Evolutionary conservation across 352 stramenopile genomes (phyloP).

Genomic region (Phytophthora pluvialis): DNA sequence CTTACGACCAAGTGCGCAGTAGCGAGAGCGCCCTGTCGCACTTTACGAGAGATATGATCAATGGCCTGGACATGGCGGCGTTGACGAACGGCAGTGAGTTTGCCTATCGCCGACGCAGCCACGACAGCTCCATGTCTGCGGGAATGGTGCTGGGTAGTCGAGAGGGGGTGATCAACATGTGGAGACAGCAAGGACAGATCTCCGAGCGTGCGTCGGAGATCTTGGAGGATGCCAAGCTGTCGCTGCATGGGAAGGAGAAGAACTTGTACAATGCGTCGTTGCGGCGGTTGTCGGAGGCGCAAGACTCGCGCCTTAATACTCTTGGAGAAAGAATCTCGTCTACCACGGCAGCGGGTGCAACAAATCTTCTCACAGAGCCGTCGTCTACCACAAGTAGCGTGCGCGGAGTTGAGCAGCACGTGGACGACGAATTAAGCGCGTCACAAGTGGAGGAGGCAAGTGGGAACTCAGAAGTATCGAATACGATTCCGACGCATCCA

Average conservation of each 20-base stretch:
- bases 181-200: conserved; percentile 80
- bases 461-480: neutral
- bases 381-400: conserved; percentile 49
- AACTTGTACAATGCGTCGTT: conserved; percentile 78
- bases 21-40: conserved; percentile 62
- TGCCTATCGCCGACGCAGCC: conserved; percentile 32
- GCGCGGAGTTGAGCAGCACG: conserved; percentile 15
- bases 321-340: conserved; percentile 66
- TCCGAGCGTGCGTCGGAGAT: conserved; percentile 85
- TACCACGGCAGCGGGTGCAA: conserved; percentile 14
- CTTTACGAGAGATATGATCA: conserved; percentile 53
- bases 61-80: conserved; percentile 51
- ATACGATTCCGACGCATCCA: conserved; percentile 12
- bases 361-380: conserved; percentile 17
- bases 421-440: conserved; percentile 13
- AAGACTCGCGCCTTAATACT: conserved; percentile 72
- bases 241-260: conserved; percentile 82
- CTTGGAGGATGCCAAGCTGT: conserved; percentile 80
- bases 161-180: conserved; percentile 83
- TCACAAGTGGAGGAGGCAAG: conserved; percentile 14
- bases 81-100: conserved; percentile 32
- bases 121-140: conserved; percentile 32
- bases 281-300: conserved; percentile 64
- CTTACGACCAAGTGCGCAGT: conserved; percentile 43
- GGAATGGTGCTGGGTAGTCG: conserved; percentile 44